A percentile compares a stretch with the other conserved stretches of the same genome.
These are phyloP conservation scores for Fomitopsis schrenkii DNA, from an alignment of 1,284 basidiomycete species.

Conservation along the genomic window DNA sequence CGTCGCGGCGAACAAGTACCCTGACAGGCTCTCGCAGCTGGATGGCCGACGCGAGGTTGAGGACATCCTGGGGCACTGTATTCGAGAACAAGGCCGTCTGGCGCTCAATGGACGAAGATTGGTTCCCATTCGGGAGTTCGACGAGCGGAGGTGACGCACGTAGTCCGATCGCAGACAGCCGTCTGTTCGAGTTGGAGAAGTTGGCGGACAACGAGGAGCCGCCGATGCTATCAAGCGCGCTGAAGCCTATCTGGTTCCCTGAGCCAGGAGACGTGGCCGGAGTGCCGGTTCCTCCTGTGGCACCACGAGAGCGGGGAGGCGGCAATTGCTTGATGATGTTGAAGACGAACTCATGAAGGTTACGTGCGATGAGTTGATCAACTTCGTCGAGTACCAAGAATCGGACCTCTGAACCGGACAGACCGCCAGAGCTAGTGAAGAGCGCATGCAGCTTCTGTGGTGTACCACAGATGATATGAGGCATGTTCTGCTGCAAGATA, in stretches of 20 bases:
- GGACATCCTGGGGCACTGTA: conserved; percentile 90
- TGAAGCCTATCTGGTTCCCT: conserved; percentile 37
- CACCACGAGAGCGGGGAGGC: conserved; percentile 69
- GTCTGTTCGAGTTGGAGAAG: conserved; percentile 49
- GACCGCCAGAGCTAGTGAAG: conserved; percentile 76
- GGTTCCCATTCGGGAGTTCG: conserved; percentile 9
- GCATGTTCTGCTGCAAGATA: conserved; percentile 83
- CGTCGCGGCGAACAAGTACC: conserved; percentile 94
- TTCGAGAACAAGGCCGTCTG: conserved; percentile 97
- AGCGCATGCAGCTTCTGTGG: conserved; percentile 94
- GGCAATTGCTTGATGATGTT: conserved; percentile 90
- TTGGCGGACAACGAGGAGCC: conserved; percentile 40
- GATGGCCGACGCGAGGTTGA: conserved; percentile 85
- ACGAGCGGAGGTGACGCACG: conserved; percentile 24
- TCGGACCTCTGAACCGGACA: conserved; percentile 79
- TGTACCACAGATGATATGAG: conserved; percentile 95
- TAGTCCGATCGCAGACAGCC: conserved; percentile 50
- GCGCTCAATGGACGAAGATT: conserved; percentile 56
- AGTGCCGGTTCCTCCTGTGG: conserved; percentile 28
- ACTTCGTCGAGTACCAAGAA: conserved; percentile 96
- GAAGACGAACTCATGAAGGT: conserved; percentile 93
- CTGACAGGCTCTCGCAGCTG: conserved; percentile 93
- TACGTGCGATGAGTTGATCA: conserved; percentile 95
- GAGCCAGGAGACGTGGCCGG: conserved; percentile 33
- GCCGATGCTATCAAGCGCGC: conserved; percentile 48